phyloP scores from a whole-genome alignment of 768 basidiomycete species.

The Inosperma sp. region DNA sequence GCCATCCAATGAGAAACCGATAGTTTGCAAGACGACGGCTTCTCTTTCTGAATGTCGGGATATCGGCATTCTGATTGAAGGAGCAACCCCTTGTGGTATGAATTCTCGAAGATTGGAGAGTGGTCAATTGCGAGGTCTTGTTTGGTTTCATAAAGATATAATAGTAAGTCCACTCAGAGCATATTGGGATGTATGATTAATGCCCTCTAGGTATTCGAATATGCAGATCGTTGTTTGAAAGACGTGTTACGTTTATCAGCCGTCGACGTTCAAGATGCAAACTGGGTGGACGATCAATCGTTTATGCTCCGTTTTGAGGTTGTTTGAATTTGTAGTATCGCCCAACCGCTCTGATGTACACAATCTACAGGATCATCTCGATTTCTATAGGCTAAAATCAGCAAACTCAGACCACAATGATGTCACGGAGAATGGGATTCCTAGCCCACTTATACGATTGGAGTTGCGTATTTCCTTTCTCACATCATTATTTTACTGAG shows the following conservation, averaged over 20 bases:
- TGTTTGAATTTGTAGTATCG: background rate
- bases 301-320: conserved; percentile 42
- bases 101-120: conserved; percentile 22
- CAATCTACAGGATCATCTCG: conserved; percentile 35
- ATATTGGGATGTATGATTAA: background rate
- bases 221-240: conserved; percentile 25
- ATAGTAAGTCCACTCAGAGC: conserved; percentile 27
- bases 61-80: conserved; percentile 20
- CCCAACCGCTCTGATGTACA: background rate
- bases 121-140: conserved; percentile 34
- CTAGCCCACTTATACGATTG: conserved; percentile 5
- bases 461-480: conserved; percentile 6
- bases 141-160: conserved; percentile 45
- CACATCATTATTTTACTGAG: background rate
- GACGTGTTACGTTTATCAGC: conserved; percentile 27
- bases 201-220: conserved; percentile 37
- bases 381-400: conserved; percentile 31
- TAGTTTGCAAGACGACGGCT: conserved; percentile 1
- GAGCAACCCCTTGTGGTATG: conserved; percentile 20
- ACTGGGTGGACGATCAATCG: conserved; percentile 37
- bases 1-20: conserved; percentile 16
- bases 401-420: conserved; percentile 36
- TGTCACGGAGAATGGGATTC: background rate
- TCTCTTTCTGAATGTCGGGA: conserved; percentile 21
- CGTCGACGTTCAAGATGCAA: conserved; percentile 26